Evolutionary conservation across 2,329 filamentous ascomycete genomes (phyloP).

Genomic region (Fusarium citri): DNA sequence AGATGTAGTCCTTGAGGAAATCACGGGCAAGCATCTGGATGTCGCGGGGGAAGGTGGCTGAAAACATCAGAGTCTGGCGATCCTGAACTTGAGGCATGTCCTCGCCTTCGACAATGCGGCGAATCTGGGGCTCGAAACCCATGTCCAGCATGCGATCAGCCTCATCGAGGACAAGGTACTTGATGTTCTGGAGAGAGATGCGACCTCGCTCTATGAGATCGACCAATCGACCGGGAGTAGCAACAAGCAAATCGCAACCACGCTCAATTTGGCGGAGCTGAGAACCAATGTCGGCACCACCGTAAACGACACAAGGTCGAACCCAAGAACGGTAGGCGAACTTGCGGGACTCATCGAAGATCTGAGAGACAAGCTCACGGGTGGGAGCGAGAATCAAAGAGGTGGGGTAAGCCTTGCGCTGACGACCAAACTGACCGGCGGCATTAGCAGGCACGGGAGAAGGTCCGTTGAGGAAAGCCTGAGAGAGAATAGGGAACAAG

Average conservation of each 20-base stretch:
- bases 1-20: conserved; percentile 99
- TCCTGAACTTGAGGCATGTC: conserved; percentile 89
- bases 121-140: conserved; percentile 99
- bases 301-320: conserved; percentile 96
- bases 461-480: conserved; percentile 92
- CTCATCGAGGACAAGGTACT: conserved; percentile 98
- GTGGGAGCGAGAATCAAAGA: conserved; percentile 96
- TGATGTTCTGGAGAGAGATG: conserved; percentile 98
- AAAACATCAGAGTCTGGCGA: conserved; percentile 99
- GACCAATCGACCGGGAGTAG: conserved; percentile 95
- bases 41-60: conserved; percentile 97
- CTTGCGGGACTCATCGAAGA: conserved; percentile 97
- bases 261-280: conserved; percentile 98
- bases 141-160: conserved; percentile 99
- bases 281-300: conserved; percentile 97
- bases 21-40: conserved; percentile 99
- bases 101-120: conserved; percentile 96
- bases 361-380: conserved; percentile 98
- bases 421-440: conserved; percentile 82
- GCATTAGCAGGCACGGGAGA: conserved; percentile 73
- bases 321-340: conserved; percentile 99
- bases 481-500: conserved; percentile 98
- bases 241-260: conserved; percentile 95
- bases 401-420: conserved; percentile 97
- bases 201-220: conserved; percentile 98